phyloP scores from a whole-genome alignment of 139 green algal genomes.

The Chlamydomonas urium region DNA sequence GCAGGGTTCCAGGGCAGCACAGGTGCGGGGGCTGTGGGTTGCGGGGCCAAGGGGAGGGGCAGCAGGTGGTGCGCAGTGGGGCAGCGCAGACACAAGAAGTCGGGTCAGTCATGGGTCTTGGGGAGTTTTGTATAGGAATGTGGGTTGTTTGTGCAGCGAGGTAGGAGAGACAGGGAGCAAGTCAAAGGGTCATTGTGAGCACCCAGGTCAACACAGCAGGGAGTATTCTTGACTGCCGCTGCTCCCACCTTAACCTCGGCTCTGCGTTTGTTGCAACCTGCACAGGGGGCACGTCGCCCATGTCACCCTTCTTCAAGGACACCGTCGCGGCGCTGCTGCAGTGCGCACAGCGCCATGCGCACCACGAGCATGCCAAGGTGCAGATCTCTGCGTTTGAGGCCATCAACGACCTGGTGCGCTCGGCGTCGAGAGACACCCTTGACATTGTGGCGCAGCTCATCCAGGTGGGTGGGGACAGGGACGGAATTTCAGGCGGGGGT shows the following conservation, averaged over 20 bases:
- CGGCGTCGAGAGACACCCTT: conserved; percentile 65
- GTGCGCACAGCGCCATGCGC: conserved; percentile 32
- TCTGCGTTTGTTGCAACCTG: no score
- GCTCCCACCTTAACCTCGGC: no score
- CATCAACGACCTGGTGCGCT: conserved; percentile 91
- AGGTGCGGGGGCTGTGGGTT: conserved; percentile 11
- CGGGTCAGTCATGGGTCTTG: background rate
- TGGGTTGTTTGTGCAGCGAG: no score
- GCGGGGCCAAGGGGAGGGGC: no score
- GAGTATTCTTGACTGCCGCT: no score
- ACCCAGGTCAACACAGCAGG: no score
- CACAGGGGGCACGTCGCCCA: conserved; percentile 54
- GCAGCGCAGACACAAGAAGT: no score
- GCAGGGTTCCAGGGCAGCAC: conserved; percentile 45
- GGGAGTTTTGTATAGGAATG: background rate
- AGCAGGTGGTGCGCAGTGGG: no score
- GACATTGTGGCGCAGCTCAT: conserved; percentile 33
- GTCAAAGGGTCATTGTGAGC: no score
- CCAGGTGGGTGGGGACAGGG: background rate
- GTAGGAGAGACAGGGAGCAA: no score
- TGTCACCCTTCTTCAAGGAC: conserved; percentile 84
- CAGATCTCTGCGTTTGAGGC: conserved; percentile 87
- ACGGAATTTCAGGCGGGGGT: background rate
- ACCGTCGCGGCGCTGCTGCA: conserved; percentile 75
- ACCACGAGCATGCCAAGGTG: conserved; percentile 38